Conservation (phyloP, 192 early-diverging fungal species). For the Backusella psychrophila region DNA sequence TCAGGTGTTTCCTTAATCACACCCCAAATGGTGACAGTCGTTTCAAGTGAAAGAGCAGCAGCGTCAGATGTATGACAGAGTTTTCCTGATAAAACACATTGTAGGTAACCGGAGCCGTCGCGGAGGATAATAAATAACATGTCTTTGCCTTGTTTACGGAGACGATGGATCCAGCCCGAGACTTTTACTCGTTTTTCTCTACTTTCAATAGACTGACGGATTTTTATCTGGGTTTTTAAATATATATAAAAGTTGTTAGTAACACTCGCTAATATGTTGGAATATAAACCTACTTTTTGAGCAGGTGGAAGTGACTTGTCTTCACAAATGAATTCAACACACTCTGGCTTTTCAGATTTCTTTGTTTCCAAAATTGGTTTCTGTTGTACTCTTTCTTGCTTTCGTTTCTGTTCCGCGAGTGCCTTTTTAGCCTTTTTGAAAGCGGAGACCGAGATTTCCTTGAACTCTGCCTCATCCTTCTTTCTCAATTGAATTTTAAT, state of each 20-base stretch:
- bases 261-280: constrained; percentile 37
- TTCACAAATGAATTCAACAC: constrained; percentile 71
- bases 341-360: constrained; percentile 68
- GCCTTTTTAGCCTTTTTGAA: constrained; percentile 90
- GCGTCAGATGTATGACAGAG: constrained; percentile 81
- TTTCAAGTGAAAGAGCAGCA: constrained; percentile 86
- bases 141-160: constrained; percentile 94
- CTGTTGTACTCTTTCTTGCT: constrained; percentile 81
- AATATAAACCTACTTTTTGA: constrained; percentile 70
- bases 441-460: constrained; percentile 76
- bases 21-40: constrained; percentile 87
- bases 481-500: constrained; percentile 73
- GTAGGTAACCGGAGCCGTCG: constrained; percentile 93
- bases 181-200: constrained; percentile 81
- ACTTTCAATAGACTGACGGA: constrained; percentile 58
- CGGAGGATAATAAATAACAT: constrained; percentile 94
- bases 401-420: constrained; percentile 58
- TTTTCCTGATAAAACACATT: constrained; percentile 84
- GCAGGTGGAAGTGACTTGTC: constrained; percentile 76
- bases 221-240: constrained; percentile 75
- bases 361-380: constrained; percentile 62
- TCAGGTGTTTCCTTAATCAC: constrained; percentile 82
- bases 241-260: no score
- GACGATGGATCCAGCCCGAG: constrained; percentile 93
- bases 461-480: constrained; percentile 62